Base-by-base conservation (phyloP, 257 asterid species). In the Rauvolfia tetraphylla region DNA sequence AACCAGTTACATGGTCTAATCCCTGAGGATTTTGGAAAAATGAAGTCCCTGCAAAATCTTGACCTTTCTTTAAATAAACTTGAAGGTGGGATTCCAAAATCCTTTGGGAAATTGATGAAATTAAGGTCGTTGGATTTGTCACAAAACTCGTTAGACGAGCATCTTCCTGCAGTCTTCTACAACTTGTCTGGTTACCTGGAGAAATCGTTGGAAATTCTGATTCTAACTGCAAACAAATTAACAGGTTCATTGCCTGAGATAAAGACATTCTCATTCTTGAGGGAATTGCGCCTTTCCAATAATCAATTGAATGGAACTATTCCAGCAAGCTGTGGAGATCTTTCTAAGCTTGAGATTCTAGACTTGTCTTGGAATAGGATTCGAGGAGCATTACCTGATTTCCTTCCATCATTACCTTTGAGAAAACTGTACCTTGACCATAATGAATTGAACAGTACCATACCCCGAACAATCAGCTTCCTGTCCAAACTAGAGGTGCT, bases 11-110 rank as follows among this genome's bases (percentile, higher is more conserved):
- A 34, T 2, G 88, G 88, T 69, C 59, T 46, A 4, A 72, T 87
- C 72, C 87, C 86, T 41, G 77, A 68, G 62, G 71, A 41, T 12
- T 81, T 87, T 23, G 82, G 75, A 39, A 78, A 44, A 56, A 17
- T 83, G 48, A n/a, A 7, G 13, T 57, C 56, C 22, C 76, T 84
- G 1, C 23, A 59, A 15, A 34, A 53, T 42, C 77, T 87, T 5
- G 59, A 68, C 72, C 68, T 87, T 4, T 27, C 72, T 9, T 0
- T 0, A 0, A 87, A 84, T 31, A 2, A 0, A 4, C 75, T 87
- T 9, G 27, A n/a, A 17, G 84, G 82, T 73, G 77, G 75, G 34
- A 75, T 87, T 44, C 84, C 86, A 18, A 74, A 38, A 13, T 84
- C 80, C 20, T 27, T 76, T 17, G 41, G 31, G 22, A 84, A 80